These are phyloP conservation scores for Protomyces arabidopsidicola DNA, from an alignment of 1,139 yeast genomes.

Conservation along the genomic window DNA sequence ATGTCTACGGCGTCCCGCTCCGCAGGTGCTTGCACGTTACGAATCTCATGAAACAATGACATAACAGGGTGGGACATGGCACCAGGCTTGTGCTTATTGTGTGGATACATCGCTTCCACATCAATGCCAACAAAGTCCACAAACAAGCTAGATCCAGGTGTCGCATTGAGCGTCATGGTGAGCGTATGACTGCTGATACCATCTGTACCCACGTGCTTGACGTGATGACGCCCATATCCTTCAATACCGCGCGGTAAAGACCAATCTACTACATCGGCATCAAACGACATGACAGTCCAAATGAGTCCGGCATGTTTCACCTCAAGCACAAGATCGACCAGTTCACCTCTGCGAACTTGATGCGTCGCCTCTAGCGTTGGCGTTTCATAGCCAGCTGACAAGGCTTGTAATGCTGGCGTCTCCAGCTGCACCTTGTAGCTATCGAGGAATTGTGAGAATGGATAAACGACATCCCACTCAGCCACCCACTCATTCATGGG, in stretches of 20 bases:
- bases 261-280: conserved; percentile 27
- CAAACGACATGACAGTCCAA: conserved; percentile 28
- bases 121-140: conserved; percentile 23
- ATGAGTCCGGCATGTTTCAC: conserved; percentile 26
- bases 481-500: conserved; percentile 26
- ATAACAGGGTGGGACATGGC: conserved; percentile 10
- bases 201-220: conserved; percentile 24
- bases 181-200: conserved; percentile 2
- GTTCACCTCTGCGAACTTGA: background rate
- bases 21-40: background rate
- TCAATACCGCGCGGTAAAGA: conserved; percentile 13
- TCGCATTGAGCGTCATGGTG: conserved; percentile 4
- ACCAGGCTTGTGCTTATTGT: conserved; percentile 10
- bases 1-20: conserved; percentile 14
- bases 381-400: conserved; percentile 4
- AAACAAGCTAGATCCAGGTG: background rate
- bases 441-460: conserved; percentile 28
- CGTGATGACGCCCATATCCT: conserved; percentile 24
- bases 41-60: conserved; percentile 2
- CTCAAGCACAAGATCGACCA: conserved; percentile 1
- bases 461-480: conserved; percentile 29
- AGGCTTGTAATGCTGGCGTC: conserved; percentile 17
- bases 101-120: conserved; percentile 16
- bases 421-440: conserved; percentile 23
- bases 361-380: conserved; percentile 7